Evolutionary conservation across 1,284 basidiomycete genomes (phyloP).

Genomic region (Ustilago shanxiensis): DNA sequence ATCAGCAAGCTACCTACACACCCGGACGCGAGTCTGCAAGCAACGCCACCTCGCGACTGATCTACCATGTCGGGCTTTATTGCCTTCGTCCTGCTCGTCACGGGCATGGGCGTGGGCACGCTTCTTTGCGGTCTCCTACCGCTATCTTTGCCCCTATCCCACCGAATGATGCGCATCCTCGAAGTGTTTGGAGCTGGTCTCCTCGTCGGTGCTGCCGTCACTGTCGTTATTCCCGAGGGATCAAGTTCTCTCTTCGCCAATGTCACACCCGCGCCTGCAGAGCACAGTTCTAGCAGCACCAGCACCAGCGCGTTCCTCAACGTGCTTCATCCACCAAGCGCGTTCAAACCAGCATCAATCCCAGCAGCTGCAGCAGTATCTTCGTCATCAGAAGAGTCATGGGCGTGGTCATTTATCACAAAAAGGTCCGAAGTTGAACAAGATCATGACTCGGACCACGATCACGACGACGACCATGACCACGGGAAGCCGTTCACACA

Average conservation of each 20-base stretch:
- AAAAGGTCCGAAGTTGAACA: constrained; percentile 22
- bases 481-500: constrained; percentile 18
- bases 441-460: constrained; percentile 8
- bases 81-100: constrained; percentile 34
- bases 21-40: constrained; percentile 1
- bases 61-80: constrained; percentile 39
- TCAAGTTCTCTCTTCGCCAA: constrained; percentile 41
- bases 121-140: constrained; percentile 62
- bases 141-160: constrained; percentile 59
- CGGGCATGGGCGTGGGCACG: constrained; percentile 61
- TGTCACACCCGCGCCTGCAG: constrained; percentile 17
- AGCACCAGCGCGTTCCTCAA: constrained; percentile 9
- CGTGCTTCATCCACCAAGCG: constrained; percentile 14
- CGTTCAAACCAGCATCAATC: background rate
- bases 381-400: constrained; percentile 13
- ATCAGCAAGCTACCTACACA: constrained; percentile 3
- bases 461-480: constrained; percentile 10
- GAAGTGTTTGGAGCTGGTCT: constrained; percentile 67
- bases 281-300: background rate
- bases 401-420: constrained; percentile 46
- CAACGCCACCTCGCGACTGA: background rate
- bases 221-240: constrained; percentile 68
- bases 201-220: constrained; percentile 65
- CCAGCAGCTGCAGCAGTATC: background rate
- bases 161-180: constrained; percentile 56